Evolutionary conservation across 2,329 filamentous ascomycete genomes (phyloP).

Genomic region (Alternaria panax): DNA sequence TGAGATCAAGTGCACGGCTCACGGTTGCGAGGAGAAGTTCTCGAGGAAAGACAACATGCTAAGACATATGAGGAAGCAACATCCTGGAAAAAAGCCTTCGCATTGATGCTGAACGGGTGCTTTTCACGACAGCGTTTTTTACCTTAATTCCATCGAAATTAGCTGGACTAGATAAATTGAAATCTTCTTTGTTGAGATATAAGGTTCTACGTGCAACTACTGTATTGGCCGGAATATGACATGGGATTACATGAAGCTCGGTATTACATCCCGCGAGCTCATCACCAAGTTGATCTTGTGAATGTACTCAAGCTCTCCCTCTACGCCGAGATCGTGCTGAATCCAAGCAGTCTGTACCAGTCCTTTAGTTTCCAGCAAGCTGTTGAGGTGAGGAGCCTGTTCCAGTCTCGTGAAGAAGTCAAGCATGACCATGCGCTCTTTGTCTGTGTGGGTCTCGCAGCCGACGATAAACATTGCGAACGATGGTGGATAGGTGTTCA

Average conservation of each 20-base stretch:
- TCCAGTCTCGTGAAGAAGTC: not conserved
- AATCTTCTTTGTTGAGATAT: no score
- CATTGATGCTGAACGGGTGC: no score
- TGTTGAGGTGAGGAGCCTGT: not conserved
- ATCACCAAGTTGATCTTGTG: not conserved
- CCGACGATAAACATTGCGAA: not conserved
- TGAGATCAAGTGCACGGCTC: no score
- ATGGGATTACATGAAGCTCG: not conserved
- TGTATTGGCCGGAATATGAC: no score
- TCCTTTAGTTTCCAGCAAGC: not conserved
- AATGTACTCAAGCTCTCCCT: not conserved
- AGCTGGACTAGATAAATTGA: no score
- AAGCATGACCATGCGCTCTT: not conserved
- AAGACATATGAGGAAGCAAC: no score
- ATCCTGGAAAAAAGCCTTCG: no score
- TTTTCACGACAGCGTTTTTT: no score
- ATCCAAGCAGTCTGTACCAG: not conserved
- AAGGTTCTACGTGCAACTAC: no score
- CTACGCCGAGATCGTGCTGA: not conserved
- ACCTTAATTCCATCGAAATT: no score
- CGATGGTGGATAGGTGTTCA: not conserved
- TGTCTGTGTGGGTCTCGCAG: not conserved
- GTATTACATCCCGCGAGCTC: not conserved
- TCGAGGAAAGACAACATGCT: no score
- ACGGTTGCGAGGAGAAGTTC: no score